Percentiles rank a stretch among this genome's conserved stretches.
These are phyloP conservation scores for Aspergillus latus DNA, from an alignment of 2,329 filamentous ascomycete species.

Conservation along the genomic window DNA sequence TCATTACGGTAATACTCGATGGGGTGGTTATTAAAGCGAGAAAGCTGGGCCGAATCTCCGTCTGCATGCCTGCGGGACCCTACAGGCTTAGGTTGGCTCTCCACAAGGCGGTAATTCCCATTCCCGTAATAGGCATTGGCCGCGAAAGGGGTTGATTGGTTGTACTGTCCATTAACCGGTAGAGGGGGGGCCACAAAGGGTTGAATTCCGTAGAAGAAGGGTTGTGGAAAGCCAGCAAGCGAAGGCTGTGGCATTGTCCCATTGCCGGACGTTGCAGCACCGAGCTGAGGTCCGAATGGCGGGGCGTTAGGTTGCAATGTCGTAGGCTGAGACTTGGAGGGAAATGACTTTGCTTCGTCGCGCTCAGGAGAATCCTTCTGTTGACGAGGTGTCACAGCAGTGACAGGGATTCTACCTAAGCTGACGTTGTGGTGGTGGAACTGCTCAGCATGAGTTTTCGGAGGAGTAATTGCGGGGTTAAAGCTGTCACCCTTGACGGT, in stretches of 20 bases:
- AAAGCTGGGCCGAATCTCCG: slow-evolving; percentile 59
- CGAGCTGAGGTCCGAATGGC: slow-evolving; percentile 69
- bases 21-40: slow-evolving; percentile 78
- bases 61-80: slow-evolving; percentile 58
- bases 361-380: slow-evolving; percentile 40
- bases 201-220: slow-evolving; percentile 53
- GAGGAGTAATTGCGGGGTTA: slow-evolving; percentile 43
- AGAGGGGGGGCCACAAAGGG: slow-evolving; percentile 55
- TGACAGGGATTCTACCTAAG: slow-evolving; percentile 73
- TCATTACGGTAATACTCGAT: slow-evolving; percentile 78
- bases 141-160: slow-evolving; percentile 57
- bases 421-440: slow-evolving; percentile 75
- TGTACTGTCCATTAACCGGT: slow-evolving; percentile 49
- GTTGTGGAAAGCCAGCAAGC: slow-evolving; percentile 38
- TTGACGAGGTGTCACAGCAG: slow-evolving; percentile 65
- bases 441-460: slow-evolving; percentile 62
- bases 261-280: slow-evolving; percentile 33
- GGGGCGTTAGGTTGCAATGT: slow-evolving; percentile 76
- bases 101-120: slow-evolving; percentile 56
- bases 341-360: slow-evolving; percentile 48
- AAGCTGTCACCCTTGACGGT: slow-evolving; percentile 71
- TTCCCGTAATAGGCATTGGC: slow-evolving; percentile 51
- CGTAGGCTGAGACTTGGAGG: slow-evolving; percentile 64
- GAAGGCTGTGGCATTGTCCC: slow-evolving; percentile 31
- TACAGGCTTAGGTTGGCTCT: slow-evolving; percentile 74